Evolutionary conservation across 2,329 filamentous ascomycete genomes (phyloP), one percentile per base, ranked within the genome.

Genomic region (Clarireedia hainanense): DNA sequence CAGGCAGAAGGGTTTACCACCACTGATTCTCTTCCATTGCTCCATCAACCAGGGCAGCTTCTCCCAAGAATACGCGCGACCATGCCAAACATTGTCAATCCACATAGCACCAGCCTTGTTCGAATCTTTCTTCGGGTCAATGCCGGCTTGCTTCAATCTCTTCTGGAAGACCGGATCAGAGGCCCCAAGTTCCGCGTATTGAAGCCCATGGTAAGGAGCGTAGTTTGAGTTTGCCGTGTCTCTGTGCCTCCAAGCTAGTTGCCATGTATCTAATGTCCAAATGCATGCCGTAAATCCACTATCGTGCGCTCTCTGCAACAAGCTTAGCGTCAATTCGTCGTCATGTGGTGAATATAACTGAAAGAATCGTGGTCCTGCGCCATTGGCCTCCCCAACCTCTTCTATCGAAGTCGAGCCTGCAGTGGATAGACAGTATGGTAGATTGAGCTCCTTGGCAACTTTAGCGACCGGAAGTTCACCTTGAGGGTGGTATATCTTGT

Each of bases 71-170:
- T 78, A 80, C 5, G 80, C 79, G 2, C 77, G 73, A 0, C 82
- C 81, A 66, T 86, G 82, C 81, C 81, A 85, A 47, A 85, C 79
- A 51, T 61, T 67, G 61, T 86, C 82, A 60, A 85, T 85, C 82
- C 82, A 86, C 58, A 80, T 75, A 0, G 78, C 76, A 2, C 79
- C 77, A 0, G 80, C 81, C 58, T 76, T 74, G 39, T 81, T 77
- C 1, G 75, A 74, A 50, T 79, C 70, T 42, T 69, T 78, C 43
- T 71, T 65, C 0, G 76, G 74, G 64, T 85, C 79, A 49, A 85
- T 81, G 0, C 75, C 75, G 2, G 66, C 71, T 45, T 79, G 77
- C 27, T 68, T 68, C 24, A 84, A 68, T 1, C 77, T 68, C 59
- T 75, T 74, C 61, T 76, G 75, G 64, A 86, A 86, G 0, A 84